Evolutionary conservation across 2,329 filamentous ascomycete species (phyloP), one percentile per base, ranked within the genome.

Genomic region (Pseudogymnoascus sp.): DNA sequence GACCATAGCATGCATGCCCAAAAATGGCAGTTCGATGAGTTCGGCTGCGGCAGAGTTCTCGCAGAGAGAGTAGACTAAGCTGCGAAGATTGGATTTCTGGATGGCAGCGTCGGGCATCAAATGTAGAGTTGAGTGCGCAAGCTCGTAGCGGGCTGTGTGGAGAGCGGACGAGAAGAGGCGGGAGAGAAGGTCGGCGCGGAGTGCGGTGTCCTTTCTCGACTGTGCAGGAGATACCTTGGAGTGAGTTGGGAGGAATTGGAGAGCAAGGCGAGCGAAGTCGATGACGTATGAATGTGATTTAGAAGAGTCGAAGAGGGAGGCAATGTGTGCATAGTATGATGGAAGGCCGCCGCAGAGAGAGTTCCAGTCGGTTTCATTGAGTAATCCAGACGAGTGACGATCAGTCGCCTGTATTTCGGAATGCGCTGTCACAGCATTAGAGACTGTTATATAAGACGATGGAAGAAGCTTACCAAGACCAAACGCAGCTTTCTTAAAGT

Each of bases 261-360:
- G 78, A 5, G 90, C 87, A 23, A 92, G 78, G 39, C 85, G 83
- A 39, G 90, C 87, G 77, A 96, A 97, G 67, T 96, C 90, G 5
- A 91, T 84, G 41, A 95, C 90, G 69, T 89, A 90, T 1, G 90
- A 89, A 73, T 90, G 90, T 0, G 88, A 86, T 67, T 87, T 89
- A 45, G 85, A 83, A 68, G 84, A 84, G 72, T 97, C 92, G 71
- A 90, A 97, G 1, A 99, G 80, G 19, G 85, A 82, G 11, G 92
- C 83, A 60, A 97, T 84, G 73, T 99, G 94, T 42, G 88, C 85
- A 74, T 95, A 95, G 76, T 97, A 99, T 66, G 84, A 86, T 4
- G 91, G 83, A 41, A 92, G 80, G 1, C 93, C 94, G 62, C 84
- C 84, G 71, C 92, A 83, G 23, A 88, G 74, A 5, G 84, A 75